Evolutionary conservation across 2,329 filamentous ascomycete species (phyloP).

Genomic region (Trichophyton simii): DNA sequence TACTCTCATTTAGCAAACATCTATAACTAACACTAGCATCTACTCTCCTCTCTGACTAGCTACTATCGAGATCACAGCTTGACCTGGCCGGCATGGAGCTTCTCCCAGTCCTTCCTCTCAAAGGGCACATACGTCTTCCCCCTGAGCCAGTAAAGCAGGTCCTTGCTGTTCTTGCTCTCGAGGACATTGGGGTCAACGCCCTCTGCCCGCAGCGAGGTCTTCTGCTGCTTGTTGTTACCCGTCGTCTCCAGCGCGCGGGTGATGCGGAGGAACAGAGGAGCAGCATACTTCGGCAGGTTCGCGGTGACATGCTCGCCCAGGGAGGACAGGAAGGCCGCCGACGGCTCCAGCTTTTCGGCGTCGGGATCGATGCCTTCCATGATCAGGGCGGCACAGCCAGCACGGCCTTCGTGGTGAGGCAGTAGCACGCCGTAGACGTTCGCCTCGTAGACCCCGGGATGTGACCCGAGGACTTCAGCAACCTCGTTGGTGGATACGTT

Average conservation of each 20-base stretch:
- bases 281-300: conserved; percentile 58
- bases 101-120: conserved; percentile 53
- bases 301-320: conserved; percentile 48
- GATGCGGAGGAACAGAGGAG: conserved; percentile 64
- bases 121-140: conserved; percentile 58
- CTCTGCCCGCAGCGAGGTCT: conserved; percentile 56
- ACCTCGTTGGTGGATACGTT: conserved; percentile 77
- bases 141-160: conserved; percentile 54
- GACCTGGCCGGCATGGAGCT: conserved; percentile 53
- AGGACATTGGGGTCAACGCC: conserved; percentile 53
- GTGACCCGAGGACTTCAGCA: conserved; percentile 56
- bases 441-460: conserved; percentile 57
- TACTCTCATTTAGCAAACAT: neutral
- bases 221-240: conserved; percentile 83
- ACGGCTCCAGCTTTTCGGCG: conserved; percentile 15
- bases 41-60: too few species aligned
- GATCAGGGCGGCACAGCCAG: conserved; percentile 66
- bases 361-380: conserved; percentile 24
- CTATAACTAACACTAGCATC: neutral
- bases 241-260: conserved; percentile 54
- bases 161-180: conserved; percentile 32
- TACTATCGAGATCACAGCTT: conserved; percentile 39
- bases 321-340: conserved; percentile 40
- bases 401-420: conserved; percentile 70
- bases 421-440: conserved; percentile 77